Base-by-base conservation (phyloP, 768 basidiomycete species). In the Ramaria sp. region DNA sequence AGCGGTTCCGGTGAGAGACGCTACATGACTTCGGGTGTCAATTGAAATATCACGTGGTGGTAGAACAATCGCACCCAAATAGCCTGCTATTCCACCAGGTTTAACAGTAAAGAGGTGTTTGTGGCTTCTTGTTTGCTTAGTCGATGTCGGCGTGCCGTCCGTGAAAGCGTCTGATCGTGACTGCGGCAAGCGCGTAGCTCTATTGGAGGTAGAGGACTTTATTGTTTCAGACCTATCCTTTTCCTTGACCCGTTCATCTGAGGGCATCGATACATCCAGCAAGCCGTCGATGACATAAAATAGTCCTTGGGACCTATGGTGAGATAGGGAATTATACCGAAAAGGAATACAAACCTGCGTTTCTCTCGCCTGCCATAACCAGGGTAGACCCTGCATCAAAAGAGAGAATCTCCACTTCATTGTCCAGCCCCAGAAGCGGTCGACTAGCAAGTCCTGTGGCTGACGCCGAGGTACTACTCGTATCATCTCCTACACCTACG, bases 281-380 rank as follows among this genome's bases (percentile, higher is more conserved):
- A 96, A 91, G 0, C 96, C 96, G 59, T 97, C 93, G 43, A 96
- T 93, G 43, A 96, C 89, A 61, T 91, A 96, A 74, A 92, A 96
- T 22, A 95, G 69, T 22, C 88, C 89, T 83, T 48, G 9, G 50
- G 57, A 34, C 32, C 50, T n/a, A 42, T 0, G 28, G 42, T n/a
- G 25, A 25, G 22, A 27, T 25, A 1, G 22, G 37, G 15, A 20
- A 55, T 45, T 12, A 25, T 24, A 48, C 15, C 7, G 2, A 34
- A 16, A 39, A 36, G 15, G 43, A 52, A 24, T 6, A 60, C 63
- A 57, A 55, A 82, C 93, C 93, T 52, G 89, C 85, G 58, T 93
- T 86, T 53, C 79, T 71, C 66, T 99, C 94, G 39, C 93, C 95
- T 6, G 93, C 88, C 61, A 82, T 88, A 22, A 88, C 93, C 20